A percentile compares a stretch with the other conserved stretches of the same genome.
phyloP scores from a whole-genome alignment of 2,329 filamentous ascomycete species.

The Xylaria arbuscula region DNA sequence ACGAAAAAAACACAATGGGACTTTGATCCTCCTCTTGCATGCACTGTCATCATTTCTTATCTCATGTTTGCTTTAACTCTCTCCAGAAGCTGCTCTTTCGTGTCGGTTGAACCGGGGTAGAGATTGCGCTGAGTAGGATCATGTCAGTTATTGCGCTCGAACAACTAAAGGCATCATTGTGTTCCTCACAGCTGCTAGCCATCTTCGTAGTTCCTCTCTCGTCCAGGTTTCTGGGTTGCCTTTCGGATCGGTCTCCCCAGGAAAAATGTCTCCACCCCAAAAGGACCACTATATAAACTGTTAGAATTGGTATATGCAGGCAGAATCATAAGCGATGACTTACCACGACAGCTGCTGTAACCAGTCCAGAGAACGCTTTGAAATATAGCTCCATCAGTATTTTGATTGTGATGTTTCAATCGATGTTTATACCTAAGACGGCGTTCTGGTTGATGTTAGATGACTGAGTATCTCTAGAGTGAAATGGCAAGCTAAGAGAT shows the following conservation, averaged over 20 bases:
- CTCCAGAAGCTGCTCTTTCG: conserved; percentile 72
- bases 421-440: conserved; percentile 67
- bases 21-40: neutral
- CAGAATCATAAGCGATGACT: conserved; percentile 5
- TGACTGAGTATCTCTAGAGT: conserved; percentile 9
- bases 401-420: conserved; percentile 9
- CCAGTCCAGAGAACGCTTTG: conserved; percentile 80
- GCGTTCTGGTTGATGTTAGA: conserved; percentile 65
- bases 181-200: conserved; percentile 81
- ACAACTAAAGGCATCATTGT: neutral
- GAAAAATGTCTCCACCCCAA: conserved; percentile 88
- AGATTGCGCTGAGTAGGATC: conserved; percentile 68
- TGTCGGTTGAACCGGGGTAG: conserved; percentile 67
- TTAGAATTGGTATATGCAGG: conserved; percentile 13
- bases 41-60: conserved; percentile 27
- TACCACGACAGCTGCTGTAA: conserved; percentile 78
- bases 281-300: conserved; percentile 70
- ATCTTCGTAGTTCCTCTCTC: conserved; percentile 79
- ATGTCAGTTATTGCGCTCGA: conserved; percentile 23
- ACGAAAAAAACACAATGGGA: neutral
- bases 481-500: neutral
- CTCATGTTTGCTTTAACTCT: conserved; percentile 75
- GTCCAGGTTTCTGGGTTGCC: conserved; percentile 81
- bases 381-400: conserved; percentile 46
- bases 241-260: conserved; percentile 77